Base-by-base conservation (phyloP, 768 basidiomycete species). In the Astraeus odoratus region DNA sequence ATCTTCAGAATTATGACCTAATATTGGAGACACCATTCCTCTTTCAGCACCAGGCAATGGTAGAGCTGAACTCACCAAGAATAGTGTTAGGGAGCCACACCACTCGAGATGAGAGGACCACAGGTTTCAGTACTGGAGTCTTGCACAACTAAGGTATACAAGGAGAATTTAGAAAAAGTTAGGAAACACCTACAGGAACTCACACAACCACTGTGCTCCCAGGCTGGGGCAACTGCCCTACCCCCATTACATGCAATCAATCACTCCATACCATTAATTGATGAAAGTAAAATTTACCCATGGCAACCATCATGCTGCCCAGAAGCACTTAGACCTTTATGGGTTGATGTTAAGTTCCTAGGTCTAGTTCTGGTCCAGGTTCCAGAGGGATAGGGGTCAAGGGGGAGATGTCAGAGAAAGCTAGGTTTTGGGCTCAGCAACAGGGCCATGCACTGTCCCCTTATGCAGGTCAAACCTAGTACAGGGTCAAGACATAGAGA, bases 21-120 rank as follows among this genome's bases (percentile, higher is more conserved):
- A n/a, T 62, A 1, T 31, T 62, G 2, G 60, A 54, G 5, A 55
- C 51, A 1, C 55, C 55, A 1, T 56, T 56, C 26, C 29, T 56
- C 2, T 56, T 26, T 39, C 53, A 62, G 41, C 56, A 60, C 39
- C n/a, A 47, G 16, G 50, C 60, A 2, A 19, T 33, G 8, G 10
- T 61, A 1, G 51, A 56, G 4, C 42, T 63, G 19, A 59, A 60
- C 39, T 57, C 59, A 4, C 45, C 52, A 2, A 22, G 44, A 2
- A 55, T 64, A 0, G 24, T 36, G 12, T 16, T 55, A 6, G 53
- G 52, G 18, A 48, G 33, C 18, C 25, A 34, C 6, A 26, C n/a
- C n/a, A 29, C 25, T 13, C 31, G 16, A 4, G 31, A 15, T 2
- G 13, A 12, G 10, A 33, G 5, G 5, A 3, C n/a, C n/a, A n/a